phyloP scores from a whole-genome alignment of 495 filamentous ascomycete species.

The Baudoinia panamericana region DNA sequence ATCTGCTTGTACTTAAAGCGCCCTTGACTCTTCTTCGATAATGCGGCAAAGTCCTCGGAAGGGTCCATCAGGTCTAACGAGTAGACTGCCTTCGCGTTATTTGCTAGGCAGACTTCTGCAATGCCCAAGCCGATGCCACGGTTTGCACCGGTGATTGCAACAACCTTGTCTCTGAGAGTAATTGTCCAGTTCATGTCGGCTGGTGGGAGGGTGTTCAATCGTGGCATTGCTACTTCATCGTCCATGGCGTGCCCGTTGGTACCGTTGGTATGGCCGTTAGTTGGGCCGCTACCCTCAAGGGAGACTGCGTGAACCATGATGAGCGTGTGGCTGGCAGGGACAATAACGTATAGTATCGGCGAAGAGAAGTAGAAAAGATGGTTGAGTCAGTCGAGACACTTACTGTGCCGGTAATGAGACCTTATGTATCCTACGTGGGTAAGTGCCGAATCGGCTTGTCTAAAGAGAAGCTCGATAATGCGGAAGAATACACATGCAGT shows the following conservation, averaged over 20 bases:
- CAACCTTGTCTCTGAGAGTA: constrained; percentile 21
- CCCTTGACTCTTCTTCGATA: constrained; percentile 28
- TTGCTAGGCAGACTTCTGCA: constrained; percentile 33
- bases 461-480: no score
- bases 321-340: neutral
- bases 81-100: constrained; percentile 31
- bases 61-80: constrained; percentile 35
- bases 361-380: no score
- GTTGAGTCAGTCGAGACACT: no score
- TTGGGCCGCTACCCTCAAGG: neutral
- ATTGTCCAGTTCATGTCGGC: constrained; percentile 21
- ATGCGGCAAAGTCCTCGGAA: constrained; percentile 28
- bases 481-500: no score
- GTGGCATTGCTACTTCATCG: neutral
- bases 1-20: constrained; percentile 31
- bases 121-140: constrained; percentile 31
- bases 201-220: constrained; percentile 17
- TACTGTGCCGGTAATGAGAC: no score
- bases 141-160: constrained; percentile 32
- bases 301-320: constrained; percentile 11
- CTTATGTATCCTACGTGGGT: no score
- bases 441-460: no score
- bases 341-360: no score
- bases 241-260: constrained; percentile 4
- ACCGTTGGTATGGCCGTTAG: constrained; percentile 6